phyloP scores from a whole-genome alignment of 2,329 filamentous ascomycete genomes.

The Spiromastix sp. region DNA sequence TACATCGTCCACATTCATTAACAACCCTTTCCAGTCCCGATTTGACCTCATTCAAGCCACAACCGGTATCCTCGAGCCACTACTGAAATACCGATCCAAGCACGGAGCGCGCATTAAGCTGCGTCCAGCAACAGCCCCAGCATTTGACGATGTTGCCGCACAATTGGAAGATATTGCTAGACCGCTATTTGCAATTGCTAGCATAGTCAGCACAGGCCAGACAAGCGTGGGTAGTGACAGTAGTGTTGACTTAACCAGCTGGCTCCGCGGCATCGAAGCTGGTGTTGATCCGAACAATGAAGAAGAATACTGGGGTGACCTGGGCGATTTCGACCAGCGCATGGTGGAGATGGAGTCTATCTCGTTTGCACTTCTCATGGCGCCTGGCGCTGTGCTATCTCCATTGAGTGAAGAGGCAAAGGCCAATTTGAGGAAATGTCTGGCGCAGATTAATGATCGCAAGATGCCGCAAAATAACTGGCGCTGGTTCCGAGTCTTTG shows the following conservation, averaged over 20 bases:
- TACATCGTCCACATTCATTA: conserved; percentile 10
- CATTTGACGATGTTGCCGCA: conserved; percentile 11
- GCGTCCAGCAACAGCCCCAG: conserved; percentile 12
- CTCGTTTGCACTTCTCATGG: conserved; percentile 11
- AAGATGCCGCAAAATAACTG: conserved; percentile 14
- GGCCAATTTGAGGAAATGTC: conserved; percentile 9
- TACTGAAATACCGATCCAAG: conserved; percentile 11
- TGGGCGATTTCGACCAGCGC: conserved; percentile 14
- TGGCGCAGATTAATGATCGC: conserved; percentile 5
- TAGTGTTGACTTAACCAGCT: background rate
- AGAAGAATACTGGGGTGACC: conserved; percentile 17
- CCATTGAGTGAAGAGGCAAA: conserved; percentile 4
- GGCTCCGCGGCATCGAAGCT: conserved; percentile 4
- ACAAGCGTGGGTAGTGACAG: conserved; percentile 14
- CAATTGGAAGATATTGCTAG: conserved; percentile 25
- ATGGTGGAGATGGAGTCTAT: conserved; percentile 17
- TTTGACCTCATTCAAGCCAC: conserved; percentile 10
- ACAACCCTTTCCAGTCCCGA: conserved; percentile 12
- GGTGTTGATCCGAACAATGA: conserved; percentile 14
- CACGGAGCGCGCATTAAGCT: conserved; percentile 10
- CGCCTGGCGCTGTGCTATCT: conserved; percentile 12
- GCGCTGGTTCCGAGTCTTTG: conserved; percentile 13
- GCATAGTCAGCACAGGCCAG: too few relatives aligned
- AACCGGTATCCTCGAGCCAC: conserved; percentile 9
- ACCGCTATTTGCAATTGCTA: conserved; percentile 23